Evolutionary conservation across 495 filamentous ascomycete genomes (phyloP).

Genomic region (Aspergillus saccharolyticus): DNA sequence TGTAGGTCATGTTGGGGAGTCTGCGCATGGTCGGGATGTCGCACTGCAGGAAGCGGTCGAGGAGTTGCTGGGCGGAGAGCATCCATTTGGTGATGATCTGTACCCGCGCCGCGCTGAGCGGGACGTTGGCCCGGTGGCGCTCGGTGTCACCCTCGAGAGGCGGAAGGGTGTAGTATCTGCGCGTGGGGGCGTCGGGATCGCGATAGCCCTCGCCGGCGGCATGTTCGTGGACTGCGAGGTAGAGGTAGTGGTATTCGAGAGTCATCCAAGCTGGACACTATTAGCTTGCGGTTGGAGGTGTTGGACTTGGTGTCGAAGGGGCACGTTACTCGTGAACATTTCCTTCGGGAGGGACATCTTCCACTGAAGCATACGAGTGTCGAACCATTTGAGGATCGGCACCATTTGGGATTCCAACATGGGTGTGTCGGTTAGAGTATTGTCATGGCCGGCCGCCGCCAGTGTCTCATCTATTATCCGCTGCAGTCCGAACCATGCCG

Average conservation of each 20-base stretch:
- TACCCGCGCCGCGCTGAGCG: not conserved
- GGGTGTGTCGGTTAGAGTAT: not conserved
- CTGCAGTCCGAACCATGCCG: constrained; percentile 1
- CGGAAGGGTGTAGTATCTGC: constrained; percentile 1
- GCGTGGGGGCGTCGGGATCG: not conserved
- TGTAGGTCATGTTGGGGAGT: constrained; percentile 1
- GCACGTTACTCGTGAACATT: constrained; percentile 1
- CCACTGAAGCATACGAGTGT: not conserved
- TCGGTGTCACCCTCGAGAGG: not conserved
- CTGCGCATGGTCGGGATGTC: not conserved
- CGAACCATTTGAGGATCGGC: constrained; percentile 4
- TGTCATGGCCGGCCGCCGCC: not conserved
- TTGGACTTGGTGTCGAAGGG: no score
- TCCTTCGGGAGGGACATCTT: not conserved
- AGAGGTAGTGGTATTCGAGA: constrained; percentile 1
- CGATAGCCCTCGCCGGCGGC: constrained; percentile 1
- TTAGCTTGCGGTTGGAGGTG: not conserved
- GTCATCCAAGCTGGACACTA: not conserved
- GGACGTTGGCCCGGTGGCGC: not conserved
- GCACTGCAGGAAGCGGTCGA: not conserved
- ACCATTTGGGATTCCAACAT: not conserved
- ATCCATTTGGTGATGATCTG: constrained; percentile 1
- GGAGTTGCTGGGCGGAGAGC: not conserved
- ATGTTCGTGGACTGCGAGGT: not conserved
- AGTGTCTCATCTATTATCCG: constrained; percentile 1